These are phyloP conservation scores for Cryptococcus neoformans DNA, from an alignment of 1,284 basidiomycete genomes.

Conservation along the genomic window DNA sequence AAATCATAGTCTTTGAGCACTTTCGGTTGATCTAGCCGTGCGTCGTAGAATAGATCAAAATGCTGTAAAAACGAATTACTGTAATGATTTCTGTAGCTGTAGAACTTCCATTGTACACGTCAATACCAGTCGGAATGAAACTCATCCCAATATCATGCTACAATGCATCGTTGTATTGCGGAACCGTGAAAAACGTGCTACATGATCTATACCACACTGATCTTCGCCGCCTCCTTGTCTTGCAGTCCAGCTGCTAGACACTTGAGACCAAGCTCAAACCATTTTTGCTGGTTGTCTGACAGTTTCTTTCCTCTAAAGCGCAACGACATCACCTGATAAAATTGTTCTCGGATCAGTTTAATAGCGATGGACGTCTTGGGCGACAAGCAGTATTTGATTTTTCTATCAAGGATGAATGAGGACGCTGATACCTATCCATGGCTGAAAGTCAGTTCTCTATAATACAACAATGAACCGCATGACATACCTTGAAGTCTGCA, in stretches of 20 bases:
- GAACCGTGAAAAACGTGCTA: too few species aligned
- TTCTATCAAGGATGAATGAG: constrained; percentile 76
- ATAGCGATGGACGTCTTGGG: constrained; percentile 76
- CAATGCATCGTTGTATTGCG: not conserved
- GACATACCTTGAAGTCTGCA: constrained; percentile 74
- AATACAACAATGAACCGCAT: not conserved
- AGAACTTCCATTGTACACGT: too few species aligned
- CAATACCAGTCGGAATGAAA: too few species aligned
- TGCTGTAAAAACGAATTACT: too few species aligned
- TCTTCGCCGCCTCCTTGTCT: constrained; percentile 16
- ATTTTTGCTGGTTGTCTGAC: constrained; percentile 58
- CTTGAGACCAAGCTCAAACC: constrained; percentile 68
- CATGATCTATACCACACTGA: constrained; percentile 16
- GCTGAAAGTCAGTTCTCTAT: not conserved
- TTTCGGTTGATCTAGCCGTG: too few species aligned
- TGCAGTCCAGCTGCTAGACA: constrained; percentile 32
- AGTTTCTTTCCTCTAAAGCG: constrained; percentile 60
- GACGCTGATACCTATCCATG: constrained; percentile 63
- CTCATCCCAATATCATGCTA: not conserved
- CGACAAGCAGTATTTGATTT: constrained; percentile 68
- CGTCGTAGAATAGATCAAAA: too few species aligned
- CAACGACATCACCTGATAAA: constrained; percentile 62
- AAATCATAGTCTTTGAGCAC: not conserved
- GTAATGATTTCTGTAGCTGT: too few species aligned
- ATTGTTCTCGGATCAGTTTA: constrained; percentile 69